Conservation (phyloP, 2,329 filamentous ascomycete genomes). For the Curvularia sp. region DNA sequence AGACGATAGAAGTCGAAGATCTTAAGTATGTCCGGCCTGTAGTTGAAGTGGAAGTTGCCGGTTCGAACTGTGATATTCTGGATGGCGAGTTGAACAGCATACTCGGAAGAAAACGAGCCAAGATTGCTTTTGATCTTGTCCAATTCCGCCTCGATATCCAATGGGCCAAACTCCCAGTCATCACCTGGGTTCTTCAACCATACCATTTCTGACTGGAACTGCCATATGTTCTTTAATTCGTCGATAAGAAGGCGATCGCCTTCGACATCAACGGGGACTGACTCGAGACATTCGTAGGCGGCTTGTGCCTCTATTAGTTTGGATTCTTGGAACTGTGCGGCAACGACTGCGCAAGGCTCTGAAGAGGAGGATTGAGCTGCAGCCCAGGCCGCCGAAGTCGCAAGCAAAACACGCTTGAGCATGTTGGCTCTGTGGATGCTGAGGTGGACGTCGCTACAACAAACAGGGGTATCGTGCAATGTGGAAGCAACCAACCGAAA, state of each 20-base stretch:
- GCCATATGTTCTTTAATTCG: conserved; percentile 39
- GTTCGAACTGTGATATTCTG: conserved; percentile 33
- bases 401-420: conserved; percentile 20
- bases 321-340: conserved; percentile 10
- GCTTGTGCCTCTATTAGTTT: conserved; percentile 25
- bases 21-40: conserved; percentile 37
- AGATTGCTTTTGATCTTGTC: conserved; percentile 43
- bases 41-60: conserved; percentile 40
- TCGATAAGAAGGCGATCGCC: conserved; percentile 37
- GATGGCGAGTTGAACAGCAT: conserved; percentile 47
- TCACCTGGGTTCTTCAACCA: conserved; percentile 46
- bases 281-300: conserved; percentile 40
- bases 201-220: conserved; percentile 47
- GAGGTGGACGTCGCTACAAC: not conserved
- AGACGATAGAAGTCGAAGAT: conserved; percentile 30
- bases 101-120: conserved; percentile 43
- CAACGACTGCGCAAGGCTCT: conserved; percentile 32
- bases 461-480: not conserved
- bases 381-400: conserved; percentile 24
- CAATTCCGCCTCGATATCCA: conserved; percentile 47
- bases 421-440: conserved; percentile 8
- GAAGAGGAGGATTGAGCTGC: conserved; percentile 22
- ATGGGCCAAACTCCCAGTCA: conserved; percentile 41
- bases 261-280: conserved; percentile 41
- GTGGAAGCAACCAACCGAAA: conserved; percentile 3